Evolutionary conservation across 306 rosid genomes (phyloP), one percentile per base, ranked within the genome.

Genomic region (Gleditsia sinensis): DNA sequence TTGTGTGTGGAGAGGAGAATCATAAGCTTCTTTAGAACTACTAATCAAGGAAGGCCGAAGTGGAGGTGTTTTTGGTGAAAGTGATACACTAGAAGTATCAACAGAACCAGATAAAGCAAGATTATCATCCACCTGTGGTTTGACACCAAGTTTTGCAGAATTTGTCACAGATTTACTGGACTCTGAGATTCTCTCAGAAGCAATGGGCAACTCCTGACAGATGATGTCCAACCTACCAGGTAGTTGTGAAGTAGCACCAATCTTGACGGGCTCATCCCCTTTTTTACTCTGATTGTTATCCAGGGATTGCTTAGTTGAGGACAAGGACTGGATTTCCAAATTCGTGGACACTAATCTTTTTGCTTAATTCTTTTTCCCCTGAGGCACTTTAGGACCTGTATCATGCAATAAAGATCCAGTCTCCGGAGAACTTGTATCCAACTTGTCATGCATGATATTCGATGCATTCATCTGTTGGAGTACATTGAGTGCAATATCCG

Each of bases 391-490:
- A 67, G 83, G 78, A 80, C 79, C 77, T 78, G 68, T 61, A 74
- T 79, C 78, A 71, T 58, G 84, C 79, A 81, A 20, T 37, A 48
- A 43, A 76, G 48, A 9, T 71, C 62, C 82, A 43, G 54, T 72
- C 65, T 78, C 86, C 59, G 46, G 72, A 71, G 83, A 71, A 85
- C 70, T 75, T 61, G 3, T 73, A 61, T 86, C 91, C 72, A 75
- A 60, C 70, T 78, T 83, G 19, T 85, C 90, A n/a, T 86, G 76
- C 57, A 73, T 61, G 21, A 78, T 78, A 73, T 82, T 76, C 4
- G 91, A 75, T 34, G 80, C 78, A 76, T 83, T 87, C 21, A 86
- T 82, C 72, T 85, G 92, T 71, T 94, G 97, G 67, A 94, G 91
- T 17, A 78, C 90, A 75, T 82, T 85, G 45, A 86, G 75, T 9